Conservation (phyloP, 2,329 filamentous ascomycete genomes). For the Phialophora macrospora region DNA sequence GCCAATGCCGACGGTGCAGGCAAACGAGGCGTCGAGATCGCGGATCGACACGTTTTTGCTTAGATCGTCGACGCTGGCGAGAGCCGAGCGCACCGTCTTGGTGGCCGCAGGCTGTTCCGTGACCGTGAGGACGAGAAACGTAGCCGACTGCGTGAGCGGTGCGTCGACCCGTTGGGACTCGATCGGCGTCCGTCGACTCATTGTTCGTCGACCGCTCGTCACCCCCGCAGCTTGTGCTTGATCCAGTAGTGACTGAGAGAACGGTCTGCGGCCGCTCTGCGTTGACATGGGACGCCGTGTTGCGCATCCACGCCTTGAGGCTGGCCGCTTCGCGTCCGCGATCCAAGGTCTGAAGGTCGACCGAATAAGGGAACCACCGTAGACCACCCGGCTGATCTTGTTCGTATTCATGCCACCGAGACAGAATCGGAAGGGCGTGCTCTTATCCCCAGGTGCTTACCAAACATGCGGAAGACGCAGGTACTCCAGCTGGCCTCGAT, state of each 20-base stretch:
- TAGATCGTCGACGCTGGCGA: slow-evolving; percentile 54
- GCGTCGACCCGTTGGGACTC: slow-evolving; percentile 56
- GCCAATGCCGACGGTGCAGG: slow-evolving; percentile 62
- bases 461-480: slow-evolving; percentile 9
- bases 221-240: slow-evolving; percentile 17
- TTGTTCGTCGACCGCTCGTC: slow-evolving; percentile 11
- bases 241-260: slow-evolving; percentile 14
- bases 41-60: slow-evolving; percentile 61
- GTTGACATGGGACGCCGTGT: slow-evolving; percentile 1
- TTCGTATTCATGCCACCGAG: slow-evolving; percentile 21
- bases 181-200: slow-evolving; percentile 42
- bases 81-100: slow-evolving; percentile 50
- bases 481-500: slow-evolving; percentile 2
- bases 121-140: slow-evolving; percentile 59
- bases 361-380: slow-evolving; percentile 1
- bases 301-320: neutral
- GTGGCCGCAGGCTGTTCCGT: slow-evolving; percentile 43
- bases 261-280: slow-evolving; percentile 8
- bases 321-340: neutral
- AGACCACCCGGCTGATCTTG: slow-evolving; percentile 1
- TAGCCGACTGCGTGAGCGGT: slow-evolving; percentile 59
- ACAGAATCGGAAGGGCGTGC: neutral
- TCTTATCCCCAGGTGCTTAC: slow-evolving; percentile 4
- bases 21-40: slow-evolving; percentile 52
- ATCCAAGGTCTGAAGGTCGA: neutral